Base-by-base conservation (phyloP, 352 stramenopile species). In the Pythium rishiriense region DNA sequence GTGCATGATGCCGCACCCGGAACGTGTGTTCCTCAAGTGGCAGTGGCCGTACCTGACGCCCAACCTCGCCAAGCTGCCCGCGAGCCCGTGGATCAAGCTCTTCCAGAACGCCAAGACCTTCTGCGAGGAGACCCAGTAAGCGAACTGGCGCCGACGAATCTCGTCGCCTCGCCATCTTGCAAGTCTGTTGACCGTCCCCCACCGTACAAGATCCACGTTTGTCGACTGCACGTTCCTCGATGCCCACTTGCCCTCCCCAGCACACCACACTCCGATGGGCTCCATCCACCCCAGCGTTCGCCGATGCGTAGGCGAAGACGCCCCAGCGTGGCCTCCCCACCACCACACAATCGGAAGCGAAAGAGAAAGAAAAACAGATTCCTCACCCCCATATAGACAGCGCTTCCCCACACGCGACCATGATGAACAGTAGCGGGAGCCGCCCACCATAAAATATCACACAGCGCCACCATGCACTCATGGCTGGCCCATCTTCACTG, bases 1-100 rank as follows among this genome's bases (percentile, higher is more conserved):
- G 63, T 98, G 97, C 59, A 93, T 99, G 79, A 99, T 99, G 98
- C 98, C 98, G 53, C 98, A 99, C 79, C 97, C 97, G 19, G 97
- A 99, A 77, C 93, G 98, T 54, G 94, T 91, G 35, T 99, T 98
- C 76, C 95, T 98, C 58, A 94, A 93, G 67, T 99, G 96, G 90
- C 97, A 99, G 83, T 99, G 96, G 95, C 97, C 97, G 28, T 99
- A 93, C 79, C 90, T 90, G 69, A 95, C 97, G 24, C 64, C 79
- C 25, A 86, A 91, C 57, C 96, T 97, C 70, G 81, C 92, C 28
- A 62, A 84, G 55, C 62, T 81, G 49, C 69, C 87, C 19, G 91
- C 87, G 35, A 97, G 94, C 48, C 97, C 97, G 14, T 99, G 97
- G 97, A 75, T 99, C 53, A 94, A 96, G 68, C 93, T 99, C 78